These are phyloP conservation scores for Macroventuria anomochaeta DNA, from an alignment of 2,329 filamentous ascomycete species.

Conservation along the genomic window DNA sequence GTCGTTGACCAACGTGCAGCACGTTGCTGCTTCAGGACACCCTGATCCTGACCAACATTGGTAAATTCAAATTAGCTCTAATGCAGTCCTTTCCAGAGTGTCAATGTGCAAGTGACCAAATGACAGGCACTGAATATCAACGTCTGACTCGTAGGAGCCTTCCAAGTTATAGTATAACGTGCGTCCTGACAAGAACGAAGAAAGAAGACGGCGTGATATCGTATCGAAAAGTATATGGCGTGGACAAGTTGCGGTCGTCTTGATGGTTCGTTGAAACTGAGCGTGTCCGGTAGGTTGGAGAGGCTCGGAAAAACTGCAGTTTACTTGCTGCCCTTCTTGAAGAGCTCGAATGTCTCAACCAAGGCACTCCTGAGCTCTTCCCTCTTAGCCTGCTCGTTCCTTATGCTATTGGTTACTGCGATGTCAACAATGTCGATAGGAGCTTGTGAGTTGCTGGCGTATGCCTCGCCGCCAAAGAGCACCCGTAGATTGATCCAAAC, in stretches of 20 bases:
- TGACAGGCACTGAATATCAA: too few species aligned
- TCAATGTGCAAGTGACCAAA: too few species aligned
- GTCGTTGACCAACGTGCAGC: too few species aligned
- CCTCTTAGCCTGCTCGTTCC: constrained; percentile 7
- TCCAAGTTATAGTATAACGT: background rate
- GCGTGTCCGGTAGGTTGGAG: background rate
- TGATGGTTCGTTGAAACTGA: background rate
- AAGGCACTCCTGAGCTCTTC: constrained; percentile 18
- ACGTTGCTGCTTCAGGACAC: too few species aligned
- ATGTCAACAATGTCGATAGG: too few species aligned
- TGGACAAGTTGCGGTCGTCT: background rate
- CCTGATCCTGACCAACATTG: too few species aligned
- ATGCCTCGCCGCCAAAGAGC: constrained; percentile 33
- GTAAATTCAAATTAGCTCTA: too few species aligned
- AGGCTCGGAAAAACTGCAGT: background rate
- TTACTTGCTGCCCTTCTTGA: constrained; percentile 17
- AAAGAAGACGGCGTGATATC: background rate
- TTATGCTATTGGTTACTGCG: background rate
- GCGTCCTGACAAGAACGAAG: background rate
- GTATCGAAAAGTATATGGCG: background rate
- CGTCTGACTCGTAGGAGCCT: too few species aligned
- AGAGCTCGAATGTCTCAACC: constrained; percentile 23
- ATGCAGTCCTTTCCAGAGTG: too few species aligned
- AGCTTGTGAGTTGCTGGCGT: background rate
- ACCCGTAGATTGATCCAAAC: constrained; percentile 33